phyloP scores from a whole-genome alignment of 176 grass and related monocot species.

The Phyllostachys edulis region DNA sequence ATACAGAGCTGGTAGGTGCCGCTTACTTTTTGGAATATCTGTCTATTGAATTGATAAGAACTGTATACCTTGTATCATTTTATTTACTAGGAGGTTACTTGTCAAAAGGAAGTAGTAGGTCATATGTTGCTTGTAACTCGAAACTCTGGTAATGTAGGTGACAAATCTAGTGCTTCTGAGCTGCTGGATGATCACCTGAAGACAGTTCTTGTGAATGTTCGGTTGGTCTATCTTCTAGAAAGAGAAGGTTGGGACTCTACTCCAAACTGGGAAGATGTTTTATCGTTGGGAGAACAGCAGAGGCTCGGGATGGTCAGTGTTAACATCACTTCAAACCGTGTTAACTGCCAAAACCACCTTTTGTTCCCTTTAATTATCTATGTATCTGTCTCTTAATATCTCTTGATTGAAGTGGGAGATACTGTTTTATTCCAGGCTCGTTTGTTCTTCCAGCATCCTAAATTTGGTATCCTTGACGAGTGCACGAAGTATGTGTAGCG shows the following conservation, averaged over 20 bases:
- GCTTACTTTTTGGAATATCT: not conserved
- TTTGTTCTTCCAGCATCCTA: constrained; percentile 91
- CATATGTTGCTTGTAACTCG: constrained; percentile 18
- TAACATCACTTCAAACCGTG: not conserved
- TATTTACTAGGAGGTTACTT: not conserved
- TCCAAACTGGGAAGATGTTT: constrained; percentile 89
- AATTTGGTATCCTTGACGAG: constrained; percentile 88
- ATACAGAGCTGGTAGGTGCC: constrained; percentile 45
- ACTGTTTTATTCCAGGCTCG: constrained; percentile 67
- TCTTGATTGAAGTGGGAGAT: not conserved
- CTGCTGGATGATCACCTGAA: constrained; percentile 77
- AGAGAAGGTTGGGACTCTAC: constrained; percentile 97
- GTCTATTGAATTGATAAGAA: constrained; percentile 1
- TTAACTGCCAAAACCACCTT: not conserved
- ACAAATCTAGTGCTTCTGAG: constrained; percentile 44
- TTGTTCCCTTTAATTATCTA: not conserved
- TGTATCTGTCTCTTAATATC: not conserved
- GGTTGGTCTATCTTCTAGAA: constrained; percentile 88
- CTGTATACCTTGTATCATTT: not conserved
- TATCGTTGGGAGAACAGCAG: constrained; percentile 92
- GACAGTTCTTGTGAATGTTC: constrained; percentile 77
- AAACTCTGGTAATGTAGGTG: constrained; percentile 37
- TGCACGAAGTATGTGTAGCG: constrained; percentile 73
- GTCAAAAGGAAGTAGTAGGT: not conserved
- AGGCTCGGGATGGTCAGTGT: constrained; percentile 90